Percentiles rank a stretch among this genome's conserved stretches.
phyloP scores from a whole-genome alignment of 2,329 filamentous ascomycete species.

The Metarhizium album region DNA sequence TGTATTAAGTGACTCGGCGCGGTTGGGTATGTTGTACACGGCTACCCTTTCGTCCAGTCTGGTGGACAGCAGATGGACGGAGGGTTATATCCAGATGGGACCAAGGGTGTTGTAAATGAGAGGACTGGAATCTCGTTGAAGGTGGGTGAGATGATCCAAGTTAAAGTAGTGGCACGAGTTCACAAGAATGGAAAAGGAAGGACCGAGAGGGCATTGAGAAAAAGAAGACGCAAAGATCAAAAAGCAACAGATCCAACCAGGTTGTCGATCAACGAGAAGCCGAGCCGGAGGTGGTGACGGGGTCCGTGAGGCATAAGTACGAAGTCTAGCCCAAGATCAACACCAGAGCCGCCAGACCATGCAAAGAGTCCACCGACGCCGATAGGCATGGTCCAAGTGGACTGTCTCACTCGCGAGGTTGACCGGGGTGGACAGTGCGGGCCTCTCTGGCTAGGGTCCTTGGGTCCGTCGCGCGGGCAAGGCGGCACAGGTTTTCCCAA shows the following conservation, averaged over 20 bases:
- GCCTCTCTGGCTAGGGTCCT: conserved; percentile 8
- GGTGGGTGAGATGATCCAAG: conserved; percentile 27
- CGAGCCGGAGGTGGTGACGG: conserved; percentile 30
- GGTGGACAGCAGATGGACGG: not conserved
- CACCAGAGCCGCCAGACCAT: conserved; percentile 9
- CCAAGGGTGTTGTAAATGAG: conserved; percentile 26
- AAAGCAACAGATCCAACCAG: conserved; percentile 30
- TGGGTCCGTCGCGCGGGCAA: conserved; percentile 9
- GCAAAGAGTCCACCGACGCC: conserved; percentile 7
- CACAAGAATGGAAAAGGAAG: conserved; percentile 30
- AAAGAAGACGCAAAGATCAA: conserved; percentile 33
- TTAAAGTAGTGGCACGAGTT: conserved; percentile 19
- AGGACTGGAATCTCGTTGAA: conserved; percentile 27
- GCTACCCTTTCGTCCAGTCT: conserved; percentile 6
- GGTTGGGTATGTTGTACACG: conserved; percentile 19
- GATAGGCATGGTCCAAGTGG: conserved; percentile 12
- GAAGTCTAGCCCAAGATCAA: conserved; percentile 30
- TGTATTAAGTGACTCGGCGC: conserved; percentile 17
- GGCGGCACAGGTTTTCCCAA: conserved; percentile 7
- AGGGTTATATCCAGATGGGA: conserved; percentile 1
- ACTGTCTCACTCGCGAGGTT: conserved; percentile 39
- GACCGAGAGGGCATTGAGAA: conserved; percentile 33
- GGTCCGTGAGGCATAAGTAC: conserved; percentile 39
- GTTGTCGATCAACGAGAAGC: conserved; percentile 36
- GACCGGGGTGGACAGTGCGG: conserved; percentile 21